Conservation (phyloP, 2,329 filamentous ascomycete genomes). For the Metarhizium anisopliae region DNA sequence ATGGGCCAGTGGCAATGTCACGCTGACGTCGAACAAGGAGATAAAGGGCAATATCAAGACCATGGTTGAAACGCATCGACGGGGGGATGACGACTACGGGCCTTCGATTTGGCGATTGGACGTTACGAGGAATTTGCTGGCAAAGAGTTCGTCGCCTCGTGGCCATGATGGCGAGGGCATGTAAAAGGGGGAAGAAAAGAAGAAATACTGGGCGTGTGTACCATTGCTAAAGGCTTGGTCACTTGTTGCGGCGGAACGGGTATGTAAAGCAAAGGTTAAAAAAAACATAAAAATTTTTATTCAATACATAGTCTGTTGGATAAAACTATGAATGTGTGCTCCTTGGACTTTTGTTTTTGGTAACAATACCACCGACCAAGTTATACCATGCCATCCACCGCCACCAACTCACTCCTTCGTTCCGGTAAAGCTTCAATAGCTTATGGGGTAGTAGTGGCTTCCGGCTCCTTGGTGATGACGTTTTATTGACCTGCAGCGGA, state of each 20-base stretch:
- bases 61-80: conserved; percentile 23
- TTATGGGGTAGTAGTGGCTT: neutral
- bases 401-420: neutral
- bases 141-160: conserved; percentile 20
- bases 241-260: too few relatives aligned
- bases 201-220: too few relatives aligned
- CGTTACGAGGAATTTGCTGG: conserved; percentile 26
- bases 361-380: too few relatives aligned
- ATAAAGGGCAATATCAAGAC: conserved; percentile 25
- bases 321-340: too few relatives aligned
- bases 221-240: too few relatives aligned
- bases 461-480: neutral
- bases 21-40: conserved; percentile 33
- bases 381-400: neutral
- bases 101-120: conserved; percentile 24
- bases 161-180: neutral
- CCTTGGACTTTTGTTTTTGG: neutral
- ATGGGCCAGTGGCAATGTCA: conserved; percentile 24
- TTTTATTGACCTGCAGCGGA: neutral
- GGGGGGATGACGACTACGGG: conserved; percentile 18
- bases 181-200: neutral
- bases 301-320: too few relatives aligned
- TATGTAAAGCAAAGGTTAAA: too few relatives aligned
- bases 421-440: neutral
- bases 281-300: too few relatives aligned